Base-by-base conservation (phyloP, 2,329 filamentous ascomycete genomes). In the Atkinsonella hypoxylon region DNA sequence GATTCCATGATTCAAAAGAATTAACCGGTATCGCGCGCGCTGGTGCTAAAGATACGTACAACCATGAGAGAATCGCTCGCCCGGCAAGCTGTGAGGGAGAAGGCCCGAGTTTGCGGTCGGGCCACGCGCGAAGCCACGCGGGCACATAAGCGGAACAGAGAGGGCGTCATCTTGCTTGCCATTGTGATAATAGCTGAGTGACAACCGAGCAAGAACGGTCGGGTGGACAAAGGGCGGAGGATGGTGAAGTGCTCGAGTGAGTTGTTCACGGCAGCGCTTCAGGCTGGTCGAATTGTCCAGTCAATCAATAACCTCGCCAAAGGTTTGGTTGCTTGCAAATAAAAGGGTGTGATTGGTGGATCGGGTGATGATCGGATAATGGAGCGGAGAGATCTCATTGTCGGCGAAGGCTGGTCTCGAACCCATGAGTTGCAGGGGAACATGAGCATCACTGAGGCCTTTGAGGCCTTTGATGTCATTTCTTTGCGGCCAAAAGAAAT, bases 141-240 rank as follows among this genome's bases (percentile, higher is more conserved):
- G 61, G 79, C 73, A 65, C 78, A 80, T 62, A 81, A 80, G 70
- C 87, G 79, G 70, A 88, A 74, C 63, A 87, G 70, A 65, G 84
- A 77, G 45, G 88, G 85, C 54, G 83, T 78, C 65, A 95, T 73
- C 75, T 85, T 91, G 68, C 85, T 90, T 67, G 89, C 86, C 89
- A 95, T 95, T 62, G 58, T 61, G 58, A 42, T 51, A 20, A 32
- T 49, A 49, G 56, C 55, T 47, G 54, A 54, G 48, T 53, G 48
- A 52, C 49, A 46, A 55, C 54, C 40, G 40, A 30, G 30, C 22
- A 52, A 56, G 47, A 55, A 51, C 53, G 53, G 52, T 54, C 50
- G 53, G 52, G 52, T 52, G 42, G 45, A 55, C 52, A 53, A 49
- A 36, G 32, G 42, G 30, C 18, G 18, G 47, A 17, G n/a, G 22